Conservation (phyloP, 441 rosid species). For the Populus hybrid region DNA sequence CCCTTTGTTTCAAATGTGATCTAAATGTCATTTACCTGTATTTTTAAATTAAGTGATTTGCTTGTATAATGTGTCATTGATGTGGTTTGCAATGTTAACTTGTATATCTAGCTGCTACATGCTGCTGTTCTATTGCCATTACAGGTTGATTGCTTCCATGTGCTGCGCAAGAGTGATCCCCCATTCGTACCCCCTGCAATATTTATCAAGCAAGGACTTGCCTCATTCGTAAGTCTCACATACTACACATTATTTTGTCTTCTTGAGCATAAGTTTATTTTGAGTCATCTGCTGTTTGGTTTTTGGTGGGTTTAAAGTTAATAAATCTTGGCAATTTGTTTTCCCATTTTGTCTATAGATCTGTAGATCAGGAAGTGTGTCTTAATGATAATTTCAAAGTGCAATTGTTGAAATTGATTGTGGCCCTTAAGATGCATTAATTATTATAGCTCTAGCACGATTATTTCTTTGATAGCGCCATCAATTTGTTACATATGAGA, state of each 20-base stretch:
- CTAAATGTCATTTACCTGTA: neutral
- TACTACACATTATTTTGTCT: conserved; percentile 10
- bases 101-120: conserved; percentile 3
- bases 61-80: neutral
- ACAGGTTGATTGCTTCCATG: conserved; percentile 99
- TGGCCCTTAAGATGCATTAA: neutral
- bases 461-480: neutral
- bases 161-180: conserved; percentile 95
- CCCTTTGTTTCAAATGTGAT: neutral
- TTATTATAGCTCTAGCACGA: neutral
- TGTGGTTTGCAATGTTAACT: neutral
- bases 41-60: neutral
- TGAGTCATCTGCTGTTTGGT: neutral
- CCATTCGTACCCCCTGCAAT: conserved; percentile 79
- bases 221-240: conserved; percentile 71
- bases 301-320: neutral
- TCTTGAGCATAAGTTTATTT: neutral
- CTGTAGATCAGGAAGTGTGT: neutral
- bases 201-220: conserved; percentile 89
- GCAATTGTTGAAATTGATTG: neutral
- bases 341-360: neutral
- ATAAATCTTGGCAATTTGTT: neutral
- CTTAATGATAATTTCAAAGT: neutral
- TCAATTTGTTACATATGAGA: neutral
- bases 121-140: conserved; percentile 9